phyloP scores from a whole-genome alignment of 192 early-diverging fungal genomes.

The Pilaira anomala region DNA sequence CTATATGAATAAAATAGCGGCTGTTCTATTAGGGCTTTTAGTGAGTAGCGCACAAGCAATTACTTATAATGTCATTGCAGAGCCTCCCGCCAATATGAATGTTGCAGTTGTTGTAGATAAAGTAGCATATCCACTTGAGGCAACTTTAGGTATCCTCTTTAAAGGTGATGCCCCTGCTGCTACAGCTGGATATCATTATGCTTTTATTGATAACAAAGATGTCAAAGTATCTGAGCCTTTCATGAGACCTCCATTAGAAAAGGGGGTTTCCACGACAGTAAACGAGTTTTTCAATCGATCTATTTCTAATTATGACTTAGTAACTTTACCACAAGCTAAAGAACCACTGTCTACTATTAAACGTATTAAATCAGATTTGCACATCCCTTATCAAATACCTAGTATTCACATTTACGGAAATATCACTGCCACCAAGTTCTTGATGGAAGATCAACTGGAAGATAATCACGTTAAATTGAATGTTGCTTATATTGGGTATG shows the following conservation, averaged over 20 bases:
- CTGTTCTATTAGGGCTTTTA: too few species aligned
- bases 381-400: slow-evolving; percentile 2
- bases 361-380: slow-evolving; percentile 2
- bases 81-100: neutral
- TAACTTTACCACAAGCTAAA: slow-evolving; percentile 2
- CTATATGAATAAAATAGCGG: too few species aligned
- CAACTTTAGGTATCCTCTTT: slow-evolving; percentile 10
- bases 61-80: slow-evolving; percentile 12
- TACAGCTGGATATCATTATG: slow-evolving; percentile 7
- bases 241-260: neutral
- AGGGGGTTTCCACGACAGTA: neutral
- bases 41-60: neutral
- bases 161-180: slow-evolving; percentile 11
- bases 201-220: neutral
- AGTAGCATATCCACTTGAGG: neutral
- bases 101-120: slow-evolving; percentile 10
- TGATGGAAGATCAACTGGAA: neutral
- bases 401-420: slow-evolving; percentile 10
- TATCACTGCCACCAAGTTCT: neutral
- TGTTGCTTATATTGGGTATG: slow-evolving; percentile 17
- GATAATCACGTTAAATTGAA: neutral
- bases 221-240: slow-evolving; percentile 13
- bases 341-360: neutral
- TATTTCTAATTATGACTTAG: neutral
- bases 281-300: slow-evolving; percentile 26